Conservation (phyloP, 805 yeast genomes). For the Suhomyces prunicola region DNA sequence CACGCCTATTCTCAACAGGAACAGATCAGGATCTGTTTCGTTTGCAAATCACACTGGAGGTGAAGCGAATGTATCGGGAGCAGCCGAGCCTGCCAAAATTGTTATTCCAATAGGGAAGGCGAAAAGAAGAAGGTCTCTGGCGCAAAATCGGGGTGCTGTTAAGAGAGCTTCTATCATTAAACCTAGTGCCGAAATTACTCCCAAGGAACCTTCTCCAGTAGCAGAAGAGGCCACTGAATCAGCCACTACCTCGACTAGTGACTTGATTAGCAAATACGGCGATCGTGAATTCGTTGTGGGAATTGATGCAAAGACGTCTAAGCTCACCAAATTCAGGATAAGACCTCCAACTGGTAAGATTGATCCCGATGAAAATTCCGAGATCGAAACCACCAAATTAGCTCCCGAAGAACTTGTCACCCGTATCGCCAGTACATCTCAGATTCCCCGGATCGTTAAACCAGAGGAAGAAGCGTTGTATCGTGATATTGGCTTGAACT, state of each 20-base stretch:
- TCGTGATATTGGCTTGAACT: constrained; percentile 47
- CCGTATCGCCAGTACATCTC: constrained; percentile 27
- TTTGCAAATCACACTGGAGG: constrained; percentile 13
- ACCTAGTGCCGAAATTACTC: constrained; percentile 1
- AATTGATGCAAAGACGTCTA: constrained; percentile 26
- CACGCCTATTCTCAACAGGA: constrained; percentile 19
- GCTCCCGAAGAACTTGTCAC: constrained; percentile 39
- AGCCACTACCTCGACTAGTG: background rate
- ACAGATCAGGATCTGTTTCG: constrained; percentile 31
- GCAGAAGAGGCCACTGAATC: constrained; percentile 5
- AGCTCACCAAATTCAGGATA: constrained; percentile 27
- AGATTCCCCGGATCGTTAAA: constrained; percentile 38
- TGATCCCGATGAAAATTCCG: background rate
- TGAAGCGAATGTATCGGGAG: constrained; percentile 9
- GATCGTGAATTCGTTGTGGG: constrained; percentile 29
- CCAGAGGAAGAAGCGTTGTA: constrained; percentile 37
- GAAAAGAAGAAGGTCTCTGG: constrained; percentile 28
- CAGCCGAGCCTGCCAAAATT: constrained; percentile 30
- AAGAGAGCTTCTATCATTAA: constrained; percentile 2
- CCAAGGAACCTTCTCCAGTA: constrained; percentile 13
- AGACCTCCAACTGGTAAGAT: background rate
- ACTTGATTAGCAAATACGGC: constrained; percentile 3
- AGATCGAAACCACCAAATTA: constrained; percentile 11
- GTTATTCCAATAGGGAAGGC: constrained; percentile 36
- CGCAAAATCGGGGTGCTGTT: constrained; percentile 4